These are phyloP conservation scores for Simmondsia chinensis DNA, from an alignment of 148 eudicot genomes.

Conservation along the genomic window DNA sequence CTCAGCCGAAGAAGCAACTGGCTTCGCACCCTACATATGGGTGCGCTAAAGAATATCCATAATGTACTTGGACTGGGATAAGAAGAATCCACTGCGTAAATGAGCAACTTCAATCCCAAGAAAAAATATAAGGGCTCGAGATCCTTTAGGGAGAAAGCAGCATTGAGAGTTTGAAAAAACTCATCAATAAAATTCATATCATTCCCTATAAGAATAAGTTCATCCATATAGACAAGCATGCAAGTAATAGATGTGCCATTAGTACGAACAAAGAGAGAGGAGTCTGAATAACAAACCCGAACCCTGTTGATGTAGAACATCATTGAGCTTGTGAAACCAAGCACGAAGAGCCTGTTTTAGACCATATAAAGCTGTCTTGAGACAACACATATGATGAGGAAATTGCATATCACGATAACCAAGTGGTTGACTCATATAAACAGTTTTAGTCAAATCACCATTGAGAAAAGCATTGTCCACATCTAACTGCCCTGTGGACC, in stretches of 20 bases:
- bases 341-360: background rate
- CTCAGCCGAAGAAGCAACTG: background rate
- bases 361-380: background rate
- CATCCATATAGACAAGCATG: background rate
- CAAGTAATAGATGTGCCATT: background rate
- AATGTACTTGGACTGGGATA: background rate
- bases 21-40: background rate
- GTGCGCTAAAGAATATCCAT: background rate
- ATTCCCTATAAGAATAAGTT: background rate
- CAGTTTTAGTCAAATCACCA: background rate
- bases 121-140: background rate
- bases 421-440: background rate
- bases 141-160: background rate
- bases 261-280: background rate
- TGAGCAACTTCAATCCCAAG: background rate
- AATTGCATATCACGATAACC: background rate
- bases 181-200: background rate
- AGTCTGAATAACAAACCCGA: background rate
- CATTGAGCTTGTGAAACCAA: background rate
- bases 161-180: background rate
- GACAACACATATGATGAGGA: background rate
- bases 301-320: background rate
- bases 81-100: background rate
- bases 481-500: no score
- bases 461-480: no score